Conservation (phyloP, 2,329 filamentous ascomycete species). For the Xylariaceae sp. region DNA sequence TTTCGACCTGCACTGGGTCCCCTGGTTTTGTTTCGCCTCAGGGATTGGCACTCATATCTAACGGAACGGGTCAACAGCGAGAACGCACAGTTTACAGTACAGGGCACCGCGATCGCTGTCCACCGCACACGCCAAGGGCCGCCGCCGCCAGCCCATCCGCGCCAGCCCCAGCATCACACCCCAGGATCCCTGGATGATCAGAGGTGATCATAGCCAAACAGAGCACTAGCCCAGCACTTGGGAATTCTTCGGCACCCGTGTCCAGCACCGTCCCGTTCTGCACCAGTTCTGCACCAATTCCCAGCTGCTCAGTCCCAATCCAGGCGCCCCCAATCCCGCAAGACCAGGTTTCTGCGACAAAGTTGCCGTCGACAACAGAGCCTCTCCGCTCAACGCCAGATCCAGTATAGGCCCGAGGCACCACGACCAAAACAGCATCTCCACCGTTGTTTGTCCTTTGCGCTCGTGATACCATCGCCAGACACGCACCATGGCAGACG, state of each 20-base stretch:
- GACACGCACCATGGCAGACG: slow-evolving; percentile 63
- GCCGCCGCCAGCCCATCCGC: background rate
- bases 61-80: slow-evolving; percentile 9
- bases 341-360: slow-evolving; percentile 54
- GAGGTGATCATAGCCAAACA: slow-evolving; percentile 16
- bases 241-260: slow-evolving; percentile 35
- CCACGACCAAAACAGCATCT: slow-evolving; percentile 63
- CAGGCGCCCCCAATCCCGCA: slow-evolving; percentile 29
- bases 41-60: slow-evolving; percentile 14
- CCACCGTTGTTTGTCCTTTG: slow-evolving; percentile 53
- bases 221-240: slow-evolving; percentile 16
- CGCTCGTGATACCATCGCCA: slow-evolving; percentile 44
- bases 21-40: background rate
- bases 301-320: no score
- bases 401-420: slow-evolving; percentile 64
- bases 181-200: slow-evolving; percentile 4
- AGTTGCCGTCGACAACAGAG: slow-evolving; percentile 40
- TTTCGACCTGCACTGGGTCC: no score
- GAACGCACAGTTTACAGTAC: no score
- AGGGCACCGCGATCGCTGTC: slow-evolving; percentile 6
- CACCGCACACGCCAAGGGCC: slow-evolving; percentile 8
- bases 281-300: no score
- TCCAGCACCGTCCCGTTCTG: background rate
- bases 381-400: slow-evolving; percentile 56
- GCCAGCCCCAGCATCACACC: background rate